These are phyloP conservation scores for Neurospora sp. DNA, from an alignment of 495 filamentous ascomycete species.

Conservation along the genomic window DNA sequence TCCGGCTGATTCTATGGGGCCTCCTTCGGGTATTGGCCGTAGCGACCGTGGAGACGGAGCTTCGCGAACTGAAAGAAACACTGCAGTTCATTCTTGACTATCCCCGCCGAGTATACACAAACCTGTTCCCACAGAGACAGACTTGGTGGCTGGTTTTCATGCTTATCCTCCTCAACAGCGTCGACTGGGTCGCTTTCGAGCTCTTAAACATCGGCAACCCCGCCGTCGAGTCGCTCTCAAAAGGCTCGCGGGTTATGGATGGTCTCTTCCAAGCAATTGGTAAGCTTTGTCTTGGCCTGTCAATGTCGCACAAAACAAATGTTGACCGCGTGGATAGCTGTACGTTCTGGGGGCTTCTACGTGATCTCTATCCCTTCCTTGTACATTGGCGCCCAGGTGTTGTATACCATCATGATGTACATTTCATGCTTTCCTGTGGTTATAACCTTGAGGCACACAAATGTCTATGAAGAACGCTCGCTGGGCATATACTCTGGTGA, in stretches of 20 bases:
- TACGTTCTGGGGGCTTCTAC: constrained; percentile 77
- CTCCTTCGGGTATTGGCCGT: constrained; percentile 30
- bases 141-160: constrained; percentile 74
- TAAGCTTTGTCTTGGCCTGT: constrained; percentile 8
- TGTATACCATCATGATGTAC: constrained; percentile 95
- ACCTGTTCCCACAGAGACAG: constrained; percentile 65
- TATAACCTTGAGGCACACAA: constrained; percentile 58
- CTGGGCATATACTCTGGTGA: constrained; percentile 59
- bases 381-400: constrained; percentile 61
- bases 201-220: constrained; percentile 66
- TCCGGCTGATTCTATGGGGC: constrained; percentile 66
- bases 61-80: constrained; percentile 44
- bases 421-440: constrained; percentile 69
- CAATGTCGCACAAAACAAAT: background rate
- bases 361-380: constrained; percentile 63
- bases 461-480: constrained; percentile 57
- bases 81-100: constrained; percentile 74
- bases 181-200: constrained; percentile 77
- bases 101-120: constrained; percentile 71
- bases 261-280: constrained; percentile 73
- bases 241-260: constrained; percentile 54
- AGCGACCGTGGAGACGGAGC: constrained; percentile 17
- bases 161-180: constrained; percentile 63
- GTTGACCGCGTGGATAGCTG: constrained; percentile 35
- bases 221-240: constrained; percentile 46